phyloP scores from a whole-genome alignment of 768 basidiomycete species.

The Udeniomyces megalosporus region DNA sequence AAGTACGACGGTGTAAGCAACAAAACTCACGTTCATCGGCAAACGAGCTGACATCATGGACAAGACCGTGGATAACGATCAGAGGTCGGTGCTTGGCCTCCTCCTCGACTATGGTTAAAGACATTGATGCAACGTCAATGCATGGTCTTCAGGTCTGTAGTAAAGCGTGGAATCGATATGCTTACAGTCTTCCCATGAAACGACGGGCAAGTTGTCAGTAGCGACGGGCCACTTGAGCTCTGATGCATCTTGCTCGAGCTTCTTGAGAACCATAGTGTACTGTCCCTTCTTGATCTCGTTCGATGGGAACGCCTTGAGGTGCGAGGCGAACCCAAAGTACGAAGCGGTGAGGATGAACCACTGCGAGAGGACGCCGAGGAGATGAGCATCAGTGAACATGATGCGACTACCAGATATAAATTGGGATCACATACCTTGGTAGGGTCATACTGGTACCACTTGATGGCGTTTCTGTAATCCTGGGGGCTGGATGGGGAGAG shows the following conservation, averaged over 20 bases:
- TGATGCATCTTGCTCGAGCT: slow-evolving; percentile 61
- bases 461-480: slow-evolving; percentile 94
- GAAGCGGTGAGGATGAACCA: slow-evolving; percentile 65
- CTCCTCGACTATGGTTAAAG: slow-evolving; percentile 35
- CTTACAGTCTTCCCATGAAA: slow-evolving; percentile 74
- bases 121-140: too few relatives aligned
- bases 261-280: slow-evolving; percentile 85
- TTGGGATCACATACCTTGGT: slow-evolving; percentile 61
- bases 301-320: slow-evolving; percentile 69
- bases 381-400: too few relatives aligned
- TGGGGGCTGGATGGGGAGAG: too few relatives aligned
- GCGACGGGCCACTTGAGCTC: slow-evolving; percentile 62
- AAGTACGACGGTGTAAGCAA: neutral
- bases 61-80: slow-evolving; percentile 77
- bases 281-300: slow-evolving; percentile 85
- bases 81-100: slow-evolving; percentile 65
- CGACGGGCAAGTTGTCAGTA: slow-evolving; percentile 55
- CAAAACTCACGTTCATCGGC: slow-evolving; percentile 1
- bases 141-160: neutral
- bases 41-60: slow-evolving; percentile 26
- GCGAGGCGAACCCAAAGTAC: slow-evolving; percentile 56
- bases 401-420: too few relatives aligned
- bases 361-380: slow-evolving; percentile 76
- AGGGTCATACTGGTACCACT: slow-evolving; percentile 86
- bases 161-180: slow-evolving; percentile 12